These are phyloP conservation scores for Purpureocillium lavendulum DNA, from an alignment of 2,329 filamentous ascomycete genomes.

Conservation along the genomic window DNA sequence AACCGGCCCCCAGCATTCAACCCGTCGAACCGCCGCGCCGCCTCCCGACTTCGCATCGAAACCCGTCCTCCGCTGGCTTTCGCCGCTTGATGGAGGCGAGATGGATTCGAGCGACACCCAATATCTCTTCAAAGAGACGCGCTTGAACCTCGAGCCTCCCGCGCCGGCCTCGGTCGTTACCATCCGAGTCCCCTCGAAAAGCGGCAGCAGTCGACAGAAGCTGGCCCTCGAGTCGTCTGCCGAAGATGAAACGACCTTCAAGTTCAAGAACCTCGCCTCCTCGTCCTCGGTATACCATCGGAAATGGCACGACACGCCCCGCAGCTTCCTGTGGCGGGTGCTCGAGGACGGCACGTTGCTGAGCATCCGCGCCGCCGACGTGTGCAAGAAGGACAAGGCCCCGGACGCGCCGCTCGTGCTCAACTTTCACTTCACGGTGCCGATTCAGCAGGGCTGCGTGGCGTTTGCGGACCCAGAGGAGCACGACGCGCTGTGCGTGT, in stretches of 20 bases:
- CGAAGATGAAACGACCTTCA: conserved; percentile 69
- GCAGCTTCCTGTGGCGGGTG: conserved; percentile 86
- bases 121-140: conserved; percentile 78
- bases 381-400: conserved; percentile 59
- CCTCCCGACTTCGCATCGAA: too few species aligned
- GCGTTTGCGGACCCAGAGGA: conserved; percentile 73
- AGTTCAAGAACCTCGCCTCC: conserved; percentile 62
- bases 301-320: conserved; percentile 64
- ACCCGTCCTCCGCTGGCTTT: too few species aligned
- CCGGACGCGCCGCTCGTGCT: conserved; percentile 67
- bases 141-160: conserved; percentile 70
- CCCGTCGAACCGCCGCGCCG: too few species aligned
- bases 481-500: conserved; percentile 69
- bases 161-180: conserved; percentile 61
- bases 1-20: conserved; percentile 11
- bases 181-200: conserved; percentile 55
- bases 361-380: conserved; percentile 75
- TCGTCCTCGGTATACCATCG: conserved; percentile 82
- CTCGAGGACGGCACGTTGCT: conserved; percentile 71
- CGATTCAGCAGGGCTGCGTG: conserved; percentile 69
- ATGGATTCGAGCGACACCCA: conserved; percentile 57
- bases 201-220: conserved; percentile 34
- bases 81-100: conserved; percentile 49
- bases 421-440: conserved; percentile 66
- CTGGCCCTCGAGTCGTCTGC: conserved; percentile 21